Evolutionary conservation across 495 filamentous ascomycete species (phyloP), one percentile per base, ranked within the genome.

Genomic region (Hypoxylon trugodes): DNA sequence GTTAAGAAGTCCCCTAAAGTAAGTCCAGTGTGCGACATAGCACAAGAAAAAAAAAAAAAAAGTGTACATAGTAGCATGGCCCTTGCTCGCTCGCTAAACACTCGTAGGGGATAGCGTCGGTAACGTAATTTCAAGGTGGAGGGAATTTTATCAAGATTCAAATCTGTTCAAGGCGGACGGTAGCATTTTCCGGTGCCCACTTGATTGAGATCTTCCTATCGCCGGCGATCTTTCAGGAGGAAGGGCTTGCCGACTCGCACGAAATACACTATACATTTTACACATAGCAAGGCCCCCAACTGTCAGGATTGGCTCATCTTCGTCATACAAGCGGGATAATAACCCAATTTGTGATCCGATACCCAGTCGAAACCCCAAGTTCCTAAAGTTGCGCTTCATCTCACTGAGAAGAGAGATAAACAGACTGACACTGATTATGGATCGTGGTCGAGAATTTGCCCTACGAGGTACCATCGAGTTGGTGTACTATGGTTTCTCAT

Each of bases 161-260:
- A 60, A 61, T 61, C 56, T 56, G 37, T 50, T 40, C 41, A 38
- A 24, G 45, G 22, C 37, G 43, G 56, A 22, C 37, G 50, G 50
- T 61, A 49, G 24, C 38, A 51, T 16, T 45, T 28, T 43, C 52
- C 36, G 40, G 63, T 66, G 58, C 41, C 58, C 64, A 67, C 64
- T 67, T 62, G 36, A 67, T 67, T 67, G 16, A 67, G 64, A 67
- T 67, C 64, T 62, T 67, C 64, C 61, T 53, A 54, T 66, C 64
- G 48, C 33, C 38, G 64, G 52, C 53, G 58, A 67, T 67, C 64
- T 54, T 35, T 67, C 41, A 59, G 47, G 46, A 54, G 64, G 47
- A 51, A 53, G 18, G 46, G 51, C 28, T 53, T 61, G 18, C 48
- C 64, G 64, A 61, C 52, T 67, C 58, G n/a, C n/a, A 62, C 64